A percentile compares a stretch with the other conserved stretches of the same genome.
phyloP scores from a whole-genome alignment of 768 basidiomycete genomes.

The Lactarius sp. region DNA sequence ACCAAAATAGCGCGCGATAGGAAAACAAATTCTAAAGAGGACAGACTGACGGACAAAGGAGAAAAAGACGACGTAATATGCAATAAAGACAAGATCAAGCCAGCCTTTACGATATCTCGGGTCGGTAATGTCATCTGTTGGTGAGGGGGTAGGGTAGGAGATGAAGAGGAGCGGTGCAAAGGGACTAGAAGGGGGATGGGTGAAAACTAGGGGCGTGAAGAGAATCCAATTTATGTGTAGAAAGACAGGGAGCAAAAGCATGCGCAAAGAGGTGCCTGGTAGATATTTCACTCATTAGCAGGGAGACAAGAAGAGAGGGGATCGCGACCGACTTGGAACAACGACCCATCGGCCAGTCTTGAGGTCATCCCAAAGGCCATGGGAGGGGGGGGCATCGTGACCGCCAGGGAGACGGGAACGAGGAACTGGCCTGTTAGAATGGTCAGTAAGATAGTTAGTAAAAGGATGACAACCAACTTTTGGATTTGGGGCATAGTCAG shows the following conservation, averaged over 20 bases:
- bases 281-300: background rate
- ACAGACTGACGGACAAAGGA: constrained; percentile 80
- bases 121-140: constrained; percentile 41
- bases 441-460: no score
- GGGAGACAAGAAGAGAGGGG: background rate
- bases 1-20: constrained; percentile 66
- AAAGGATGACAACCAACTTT: no score
- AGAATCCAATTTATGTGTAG: constrained; percentile 64
- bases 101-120: constrained; percentile 68
- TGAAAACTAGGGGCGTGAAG: constrained; percentile 43
- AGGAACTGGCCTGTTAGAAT: no score
- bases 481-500: no score
- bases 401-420: no score
- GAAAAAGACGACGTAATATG: constrained; percentile 82
- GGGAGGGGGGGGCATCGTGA: constrained; percentile 8
- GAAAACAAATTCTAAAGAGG: constrained; percentile 58
- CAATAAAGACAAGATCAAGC: constrained; percentile 72
- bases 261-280: constrained; percentile 58
- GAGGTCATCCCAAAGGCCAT: constrained; percentile 49
- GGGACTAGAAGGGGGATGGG: constrained; percentile 56
- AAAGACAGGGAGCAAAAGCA: constrained; percentile 56
- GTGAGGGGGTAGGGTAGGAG: constrained; percentile 53
- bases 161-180: constrained; percentile 68
- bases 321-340: constrained; percentile 52
- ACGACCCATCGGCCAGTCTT: constrained; percentile 62